Base-by-base conservation (phyloP, 768 basidiomycete genomes). In the Lepiota brunneoincarnata region DNA sequence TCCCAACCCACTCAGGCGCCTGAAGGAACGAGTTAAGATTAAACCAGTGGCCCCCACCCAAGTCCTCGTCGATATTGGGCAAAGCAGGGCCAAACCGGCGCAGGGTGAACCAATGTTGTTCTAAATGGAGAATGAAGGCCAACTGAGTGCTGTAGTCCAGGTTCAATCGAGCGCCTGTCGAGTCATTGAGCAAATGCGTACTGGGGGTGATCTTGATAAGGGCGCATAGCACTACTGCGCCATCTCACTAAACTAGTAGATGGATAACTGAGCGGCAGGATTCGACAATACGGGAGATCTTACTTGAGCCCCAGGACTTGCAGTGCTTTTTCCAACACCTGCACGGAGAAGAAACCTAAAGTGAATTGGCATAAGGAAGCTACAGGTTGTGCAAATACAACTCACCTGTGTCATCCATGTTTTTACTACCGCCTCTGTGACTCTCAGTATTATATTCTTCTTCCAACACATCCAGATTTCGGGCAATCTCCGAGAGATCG, bases 321-420 rank as follows among this genome's bases (percentile, higher is more conserved):
- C 44, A 97, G 69, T 2, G 94, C 94, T 51, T 85, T 80, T 60
- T 93, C 90, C 15, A 96, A 67, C 1, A 96, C 94, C 58, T 93
- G 92, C 1, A 96, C 79, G 2, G 93, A 95, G 70, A 97, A 97
- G 68, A 92, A 97, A 1, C 91, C 91, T 92, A 59, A 12, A 3
- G 26, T 18, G 36, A 48, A 43, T 34, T n/a, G 42, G 20, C 7
- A 41, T 18, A 38, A 48, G 37, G 21, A 28, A 36, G 14, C 20
- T 31, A 14, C 14, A 10, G 49, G 12, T 26, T 17, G 21, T n/a
- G 15, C 46, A 20, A 11, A 39, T 18, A 14, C 62, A 31, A 4
- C 26, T 9, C 57, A 84, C 92, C 93, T 23, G 91, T 92, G 67
- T 95, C 93, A 61, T 97, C 93, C 89, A 94, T 91, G 64, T 97